Percentiles rank a stretch among this genome's conserved stretches.
Evolutionary conservation across 768 basidiomycete genomes (phyloP).

Genomic region (Pulveroboletus sp.): DNA sequence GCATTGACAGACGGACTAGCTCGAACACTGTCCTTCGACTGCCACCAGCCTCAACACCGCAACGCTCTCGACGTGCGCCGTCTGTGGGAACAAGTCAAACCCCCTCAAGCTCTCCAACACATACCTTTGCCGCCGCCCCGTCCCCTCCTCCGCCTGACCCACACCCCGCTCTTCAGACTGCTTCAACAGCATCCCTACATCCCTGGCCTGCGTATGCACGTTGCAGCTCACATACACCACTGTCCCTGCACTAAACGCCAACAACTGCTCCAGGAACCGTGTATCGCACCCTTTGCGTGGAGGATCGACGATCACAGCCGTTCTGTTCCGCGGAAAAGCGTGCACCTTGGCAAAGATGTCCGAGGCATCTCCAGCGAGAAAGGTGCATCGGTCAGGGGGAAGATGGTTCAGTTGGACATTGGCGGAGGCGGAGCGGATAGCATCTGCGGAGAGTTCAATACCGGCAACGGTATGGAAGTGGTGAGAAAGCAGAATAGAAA

Average conservation of each 20-base stretch:
- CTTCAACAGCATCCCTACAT: constrained; percentile 66
- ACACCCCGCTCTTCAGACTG: constrained; percentile 38
- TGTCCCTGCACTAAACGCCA: constrained; percentile 59
- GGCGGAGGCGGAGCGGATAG: constrained; percentile 61
- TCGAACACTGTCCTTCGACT: not conserved
- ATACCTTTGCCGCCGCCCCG: constrained; percentile 44
- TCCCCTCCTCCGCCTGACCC: constrained; percentile 34
- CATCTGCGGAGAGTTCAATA: constrained; percentile 76
- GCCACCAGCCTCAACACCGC: constrained; percentile 54
- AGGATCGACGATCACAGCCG: constrained; percentile 81
- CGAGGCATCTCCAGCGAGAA: constrained; percentile 79
- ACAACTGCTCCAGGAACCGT: constrained; percentile 68
- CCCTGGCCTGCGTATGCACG: constrained; percentile 89
- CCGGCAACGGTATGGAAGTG: constrained; percentile 76
- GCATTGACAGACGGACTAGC: not conserved
- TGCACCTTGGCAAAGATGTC: constrained; percentile 71
- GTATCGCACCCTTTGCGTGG: constrained; percentile 94
- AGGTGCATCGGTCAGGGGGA: constrained; percentile 51
- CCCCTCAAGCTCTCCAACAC: constrained; percentile 78
- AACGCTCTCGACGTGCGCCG: constrained; percentile 87
- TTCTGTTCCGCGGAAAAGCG: constrained; percentile 59
- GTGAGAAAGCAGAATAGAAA: constrained; percentile 77
- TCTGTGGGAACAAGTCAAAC: constrained; percentile 95
- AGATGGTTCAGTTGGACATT: constrained; percentile 66
- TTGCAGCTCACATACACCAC: constrained; percentile 94